phyloP scores from a whole-genome alignment of 352 stramenopile species.

The Aphanomyces euteiches region DNA sequence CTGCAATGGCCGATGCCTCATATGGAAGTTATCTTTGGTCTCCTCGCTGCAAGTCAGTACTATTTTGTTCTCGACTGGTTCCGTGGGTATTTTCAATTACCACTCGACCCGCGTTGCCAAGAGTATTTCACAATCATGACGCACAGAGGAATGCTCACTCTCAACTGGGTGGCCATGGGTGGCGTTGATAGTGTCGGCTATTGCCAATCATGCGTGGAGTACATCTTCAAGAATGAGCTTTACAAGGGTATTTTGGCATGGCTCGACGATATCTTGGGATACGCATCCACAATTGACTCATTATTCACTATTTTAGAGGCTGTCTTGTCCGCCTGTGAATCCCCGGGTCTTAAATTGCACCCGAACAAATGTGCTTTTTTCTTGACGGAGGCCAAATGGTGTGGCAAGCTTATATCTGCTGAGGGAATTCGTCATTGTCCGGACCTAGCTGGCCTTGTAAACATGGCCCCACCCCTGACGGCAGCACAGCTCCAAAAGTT shows the following conservation, averaged over 20 bases:
- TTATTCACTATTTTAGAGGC: slow-evolving; percentile 17
- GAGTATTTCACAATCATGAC: slow-evolving; percentile 30
- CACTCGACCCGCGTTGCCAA: slow-evolving; percentile 26
- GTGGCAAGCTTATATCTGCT: slow-evolving; percentile 27
- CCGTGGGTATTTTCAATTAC: slow-evolving; percentile 31
- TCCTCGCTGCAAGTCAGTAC: slow-evolving; percentile 12
- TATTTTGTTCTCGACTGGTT: slow-evolving; percentile 38
- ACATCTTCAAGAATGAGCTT: slow-evolving; percentile 14
- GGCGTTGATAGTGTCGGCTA: slow-evolving; percentile 24
- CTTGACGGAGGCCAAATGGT: slow-evolving; percentile 23
- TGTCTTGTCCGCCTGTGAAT: background rate
- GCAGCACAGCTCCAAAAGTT: slow-evolving; percentile 30
- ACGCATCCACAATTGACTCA: slow-evolving; percentile 3
- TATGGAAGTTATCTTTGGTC: slow-evolving; percentile 2
- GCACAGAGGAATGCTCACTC: slow-evolving; percentile 23
- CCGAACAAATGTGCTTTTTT: slow-evolving; percentile 21
- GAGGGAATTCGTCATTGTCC: slow-evolving; percentile 23
- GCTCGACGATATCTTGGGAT: slow-evolving; percentile 26
- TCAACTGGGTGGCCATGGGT: slow-evolving; percentile 27
- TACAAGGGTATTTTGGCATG: slow-evolving; percentile 25
- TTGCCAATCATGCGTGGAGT: slow-evolving; percentile 13
- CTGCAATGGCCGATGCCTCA: slow-evolving; percentile 33
- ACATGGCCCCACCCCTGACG: slow-evolving; percentile 24
- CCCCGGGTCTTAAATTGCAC: slow-evolving; percentile 19
- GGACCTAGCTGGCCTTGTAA: slow-evolving; percentile 24